These are phyloP conservation scores for Diaporthe capsici DNA, from an alignment of 2,329 filamentous ascomycete genomes.

Conservation along the genomic window DNA sequence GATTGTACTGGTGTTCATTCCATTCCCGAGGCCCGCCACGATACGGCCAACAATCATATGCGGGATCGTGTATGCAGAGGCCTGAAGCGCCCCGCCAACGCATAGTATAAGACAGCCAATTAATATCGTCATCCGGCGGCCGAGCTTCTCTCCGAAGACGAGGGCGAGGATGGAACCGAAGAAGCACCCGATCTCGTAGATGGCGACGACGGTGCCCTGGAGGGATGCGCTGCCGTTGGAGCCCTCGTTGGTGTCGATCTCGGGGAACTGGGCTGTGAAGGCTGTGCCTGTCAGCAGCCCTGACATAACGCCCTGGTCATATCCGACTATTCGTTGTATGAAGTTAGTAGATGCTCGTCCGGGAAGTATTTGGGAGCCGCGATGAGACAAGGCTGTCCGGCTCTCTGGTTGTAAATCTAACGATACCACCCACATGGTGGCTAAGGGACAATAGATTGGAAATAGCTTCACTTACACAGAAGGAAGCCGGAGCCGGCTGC, in stretches of 20 bases:
- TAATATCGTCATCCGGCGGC: constrained; percentile 57
- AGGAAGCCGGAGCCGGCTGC: constrained; percentile 55
- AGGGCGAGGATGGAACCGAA: constrained; percentile 58
- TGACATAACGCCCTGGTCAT: constrained; percentile 52
- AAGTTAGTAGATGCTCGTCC: constrained; percentile 27
- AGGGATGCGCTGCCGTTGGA: constrained; percentile 57
- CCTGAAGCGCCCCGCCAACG: constrained; percentile 60
- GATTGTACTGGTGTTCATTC: constrained; percentile 64
- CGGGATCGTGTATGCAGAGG: constrained; percentile 54
- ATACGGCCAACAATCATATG: constrained; percentile 61
- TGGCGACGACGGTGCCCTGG: constrained; percentile 60
- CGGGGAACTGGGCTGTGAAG: constrained; percentile 51
- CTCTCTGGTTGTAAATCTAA: not conserved
- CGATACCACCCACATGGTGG: not conserved
- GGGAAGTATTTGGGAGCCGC: not conserved
- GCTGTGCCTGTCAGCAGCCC: constrained; percentile 52
- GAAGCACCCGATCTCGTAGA: constrained; percentile 64
- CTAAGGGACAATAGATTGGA: not conserved
- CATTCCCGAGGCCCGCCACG: constrained; percentile 60
- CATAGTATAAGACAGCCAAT: constrained; percentile 57
- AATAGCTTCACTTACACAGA: constrained; percentile 43
- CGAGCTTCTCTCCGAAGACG: constrained; percentile 59
- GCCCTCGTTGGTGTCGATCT: constrained; percentile 53
- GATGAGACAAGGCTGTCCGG: not conserved
- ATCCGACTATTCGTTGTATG: constrained; percentile 45